These are phyloP conservation scores for Colletotrichum sp. DNA, from an alignment of 2,329 filamentous ascomycete genomes.

Conservation along the genomic window DNA sequence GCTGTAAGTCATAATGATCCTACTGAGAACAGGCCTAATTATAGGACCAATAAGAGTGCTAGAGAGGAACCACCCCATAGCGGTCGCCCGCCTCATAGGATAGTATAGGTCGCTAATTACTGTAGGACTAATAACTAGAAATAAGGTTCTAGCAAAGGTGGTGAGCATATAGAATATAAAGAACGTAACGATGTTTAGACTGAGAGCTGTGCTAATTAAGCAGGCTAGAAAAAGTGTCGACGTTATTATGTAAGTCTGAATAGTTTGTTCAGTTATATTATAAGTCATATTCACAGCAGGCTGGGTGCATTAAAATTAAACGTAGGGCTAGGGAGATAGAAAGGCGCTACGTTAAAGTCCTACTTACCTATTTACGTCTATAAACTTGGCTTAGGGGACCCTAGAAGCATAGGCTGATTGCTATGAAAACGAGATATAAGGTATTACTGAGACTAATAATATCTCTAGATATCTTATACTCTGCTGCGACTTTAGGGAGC, in stretches of 20 bases:
- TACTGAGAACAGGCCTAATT: constrained; percentile 69
- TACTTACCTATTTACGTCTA: constrained; percentile 52
- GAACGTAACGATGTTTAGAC: constrained; percentile 69
- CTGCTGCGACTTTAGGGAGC: constrained; percentile 73
- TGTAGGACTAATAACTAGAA: constrained; percentile 69
- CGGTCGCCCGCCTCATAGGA: constrained; percentile 68
- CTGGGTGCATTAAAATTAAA: background rate
- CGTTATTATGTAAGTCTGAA: constrained; percentile 20
- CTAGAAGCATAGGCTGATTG: constrained; percentile 67
- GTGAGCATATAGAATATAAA: constrained; percentile 74
- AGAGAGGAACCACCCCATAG: constrained; percentile 69
- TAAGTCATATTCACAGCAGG: too few relatives aligned
- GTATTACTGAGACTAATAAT: constrained; percentile 71
- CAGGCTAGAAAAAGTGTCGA: constrained; percentile 62
- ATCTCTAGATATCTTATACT: constrained; percentile 68
- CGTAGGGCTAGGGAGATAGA: background rate
- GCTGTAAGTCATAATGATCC: constrained; percentile 71
- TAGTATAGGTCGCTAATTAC: constrained; percentile 64
- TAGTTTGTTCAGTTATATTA: background rate
- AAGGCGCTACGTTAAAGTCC: background rate
- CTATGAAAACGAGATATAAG: constrained; percentile 75
- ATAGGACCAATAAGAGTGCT: constrained; percentile 71
- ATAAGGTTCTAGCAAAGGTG: constrained; percentile 73
- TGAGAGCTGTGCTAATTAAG: constrained; percentile 70
- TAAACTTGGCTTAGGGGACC: constrained; percentile 68